Conservation (phyloP, 2,329 filamentous ascomycete species). For the Colletotrichum sp. region DNA sequence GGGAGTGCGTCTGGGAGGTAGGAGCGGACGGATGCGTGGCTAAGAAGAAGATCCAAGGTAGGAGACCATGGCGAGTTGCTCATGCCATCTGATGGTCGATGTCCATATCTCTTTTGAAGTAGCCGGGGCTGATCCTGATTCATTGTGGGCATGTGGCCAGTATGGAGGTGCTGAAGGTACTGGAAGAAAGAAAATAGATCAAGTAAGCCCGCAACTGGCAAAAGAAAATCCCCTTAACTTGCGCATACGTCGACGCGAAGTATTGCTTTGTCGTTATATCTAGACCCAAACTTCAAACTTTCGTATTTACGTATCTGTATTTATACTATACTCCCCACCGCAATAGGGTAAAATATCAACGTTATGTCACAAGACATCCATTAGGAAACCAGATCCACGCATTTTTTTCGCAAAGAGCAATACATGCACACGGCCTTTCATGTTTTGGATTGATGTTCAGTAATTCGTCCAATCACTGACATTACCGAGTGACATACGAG, state of each 20-base stretch:
- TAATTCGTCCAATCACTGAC: neutral
- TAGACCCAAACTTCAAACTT: neutral
- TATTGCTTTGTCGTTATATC: no score
- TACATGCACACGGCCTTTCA: neutral
- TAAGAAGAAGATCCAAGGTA: slow-evolving; percentile 22
- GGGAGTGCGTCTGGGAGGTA: slow-evolving; percentile 28
- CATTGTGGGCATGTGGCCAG: neutral
- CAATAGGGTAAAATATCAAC: no score
- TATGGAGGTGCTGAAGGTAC: no score
- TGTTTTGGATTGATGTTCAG: neutral
- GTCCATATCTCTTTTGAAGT: neutral
- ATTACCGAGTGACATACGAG: rapidly evolving
- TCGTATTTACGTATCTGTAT: neutral
- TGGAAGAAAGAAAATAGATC: no score
- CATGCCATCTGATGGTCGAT: neutral
- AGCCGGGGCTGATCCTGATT: neutral
- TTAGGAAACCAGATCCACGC: rapidly evolving
- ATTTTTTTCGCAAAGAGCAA: neutral
- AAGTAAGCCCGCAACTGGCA: no score
- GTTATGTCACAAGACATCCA: no score
- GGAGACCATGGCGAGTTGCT: neutral
- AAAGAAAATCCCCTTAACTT: no score
- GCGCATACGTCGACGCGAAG: no score
- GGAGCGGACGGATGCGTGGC: slow-evolving; percentile 32
- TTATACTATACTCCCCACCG: no score